phyloP scores from a whole-genome alignment of 345 rosid genomes.

The Ceriops decandra region DNA sequence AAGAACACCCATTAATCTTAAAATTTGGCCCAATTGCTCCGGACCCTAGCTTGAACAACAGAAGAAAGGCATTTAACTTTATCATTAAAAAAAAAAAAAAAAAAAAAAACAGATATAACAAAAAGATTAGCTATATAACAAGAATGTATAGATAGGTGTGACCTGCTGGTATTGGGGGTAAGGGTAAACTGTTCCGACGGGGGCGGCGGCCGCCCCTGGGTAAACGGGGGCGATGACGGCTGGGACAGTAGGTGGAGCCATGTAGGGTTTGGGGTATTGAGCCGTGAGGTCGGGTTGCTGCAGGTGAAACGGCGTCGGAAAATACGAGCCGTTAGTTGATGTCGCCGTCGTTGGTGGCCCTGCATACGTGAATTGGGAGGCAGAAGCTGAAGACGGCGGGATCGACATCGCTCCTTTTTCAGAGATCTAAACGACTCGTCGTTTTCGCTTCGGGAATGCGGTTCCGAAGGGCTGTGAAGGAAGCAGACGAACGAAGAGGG shows the following conservation, averaged over 20 bases:
- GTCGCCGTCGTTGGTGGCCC: slow-evolving; percentile 15
- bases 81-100: too few relatives aligned
- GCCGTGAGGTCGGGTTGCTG: slow-evolving; percentile 28
- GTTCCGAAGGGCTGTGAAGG: not conserved
- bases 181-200: slow-evolving; percentile 49
- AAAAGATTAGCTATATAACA: not conserved
- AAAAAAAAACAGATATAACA: too few relatives aligned
- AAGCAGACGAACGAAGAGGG: not conserved
- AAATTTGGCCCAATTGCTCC: too few relatives aligned
- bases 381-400: slow-evolving; percentile 35
- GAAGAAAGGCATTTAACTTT: too few relatives aligned
- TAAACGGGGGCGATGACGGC: slow-evolving; percentile 19
- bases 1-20: too few relatives aligned
- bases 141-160: not conserved
- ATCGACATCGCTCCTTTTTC: slow-evolving; percentile 31
- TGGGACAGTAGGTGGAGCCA: slow-evolving; percentile 27
- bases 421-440: not conserved
- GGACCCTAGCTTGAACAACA: too few relatives aligned
- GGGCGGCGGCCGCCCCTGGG: slow-evolving; percentile 19
- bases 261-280: slow-evolving; percentile 29
- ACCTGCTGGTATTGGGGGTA: slow-evolving; percentile 89
- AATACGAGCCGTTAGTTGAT: slow-evolving; percentile 31
- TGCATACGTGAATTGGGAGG: slow-evolving; percentile 42
- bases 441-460: not conserved
- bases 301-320: slow-evolving; percentile 45